Evolutionary conservation across 352 stramenopile genomes (phyloP).

Genomic region (Aphanomyces cochlioides): DNA sequence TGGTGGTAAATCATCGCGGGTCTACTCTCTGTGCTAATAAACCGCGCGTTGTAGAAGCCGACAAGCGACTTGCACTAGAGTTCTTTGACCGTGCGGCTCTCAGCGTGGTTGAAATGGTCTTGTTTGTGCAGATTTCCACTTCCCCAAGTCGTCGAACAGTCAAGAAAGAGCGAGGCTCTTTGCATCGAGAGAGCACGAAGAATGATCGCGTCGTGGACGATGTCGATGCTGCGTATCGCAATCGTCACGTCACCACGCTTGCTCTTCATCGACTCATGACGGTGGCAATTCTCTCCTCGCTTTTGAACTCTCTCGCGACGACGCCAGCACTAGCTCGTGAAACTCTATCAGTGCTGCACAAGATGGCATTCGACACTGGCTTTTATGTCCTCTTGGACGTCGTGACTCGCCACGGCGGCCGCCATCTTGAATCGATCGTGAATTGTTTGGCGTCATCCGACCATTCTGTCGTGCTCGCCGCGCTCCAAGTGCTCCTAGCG

Average conservation of each 20-base stretch:
- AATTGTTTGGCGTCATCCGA: slow-evolving; percentile 35
- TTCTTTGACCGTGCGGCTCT: slow-evolving; percentile 2
- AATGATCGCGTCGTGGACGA: not conserved
- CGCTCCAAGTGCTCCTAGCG: slow-evolving; percentile 56
- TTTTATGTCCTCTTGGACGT: slow-evolving; percentile 54
- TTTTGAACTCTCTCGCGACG: slow-evolving; percentile 2
- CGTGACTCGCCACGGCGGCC: slow-evolving; percentile 52
- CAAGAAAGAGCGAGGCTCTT: not conserved
- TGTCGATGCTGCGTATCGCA: slow-evolving; percentile 16
- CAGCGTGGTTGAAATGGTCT: not conserved
- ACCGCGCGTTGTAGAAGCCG: no score
- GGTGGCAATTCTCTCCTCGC: not conserved
- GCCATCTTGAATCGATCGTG: slow-evolving; percentile 46
- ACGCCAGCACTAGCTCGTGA: not conserved
- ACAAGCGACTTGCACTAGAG: not conserved
- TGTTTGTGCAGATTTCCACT: not conserved
- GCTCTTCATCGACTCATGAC: not conserved
- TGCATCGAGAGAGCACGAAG: no score
- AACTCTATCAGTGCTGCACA: slow-evolving; percentile 24
- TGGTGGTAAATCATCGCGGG: not conserved
- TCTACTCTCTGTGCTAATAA: no score
- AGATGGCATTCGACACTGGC: slow-evolving; percentile 29
- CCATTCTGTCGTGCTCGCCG: slow-evolving; percentile 36
- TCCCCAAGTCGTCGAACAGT: not conserved
- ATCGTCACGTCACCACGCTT: slow-evolving; percentile 4